Evolutionary conservation across 768 basidiomycete genomes (phyloP), one percentile per base, ranked within the genome.

Genomic region (Russula virescens): DNA sequence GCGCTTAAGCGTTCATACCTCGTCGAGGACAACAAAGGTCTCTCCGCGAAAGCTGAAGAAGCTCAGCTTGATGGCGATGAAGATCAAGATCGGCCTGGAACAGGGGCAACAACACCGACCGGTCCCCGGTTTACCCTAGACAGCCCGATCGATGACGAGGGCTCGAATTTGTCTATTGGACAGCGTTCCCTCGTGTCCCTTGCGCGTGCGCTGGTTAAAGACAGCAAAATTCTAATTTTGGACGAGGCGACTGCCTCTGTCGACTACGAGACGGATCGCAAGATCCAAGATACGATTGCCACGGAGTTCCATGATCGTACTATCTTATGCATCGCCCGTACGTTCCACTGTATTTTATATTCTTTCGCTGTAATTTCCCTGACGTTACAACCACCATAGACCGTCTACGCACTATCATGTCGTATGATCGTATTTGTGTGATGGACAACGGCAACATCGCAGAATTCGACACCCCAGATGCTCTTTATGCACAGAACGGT

Each of bases 241-340:
- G 94, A 97, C 71, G 94, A 95, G 76, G 93, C 93, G 0, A 94
- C 92, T 53, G 90, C 90, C n/a, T 89, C 88, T 13, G 90, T 94
- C 31, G 91, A 94, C 68, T 89, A 87, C 67, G 91, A 91, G 73
- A 95, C 92, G 0, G 94, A 97, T 75, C 77, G 85, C 61, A 91
- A 90, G 72, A 94, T 98, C 63, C 94, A 97, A 71, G 82, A 89
- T 65, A 96, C 94, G 6, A 96, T 98, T 65, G 81, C 90, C 1
- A 78, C 79, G 53, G 88, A 89, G 76, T 98, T 96, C 77, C 76
- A 80, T 48, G 87, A 93, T 72, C 85, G 87, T 66, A 96, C 94
- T 0, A 82, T 95, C 58, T 74, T 95, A 18, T 93, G 89, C 73
- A 94, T 95, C 64, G 90, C 90, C 63, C 91, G 87, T 89, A 68